Percentiles rank a stretch among this genome's conserved stretches.
phyloP scores from a whole-genome alignment of 495 filamentous ascomycete species.

The Penicillium pancosmium region DNA sequence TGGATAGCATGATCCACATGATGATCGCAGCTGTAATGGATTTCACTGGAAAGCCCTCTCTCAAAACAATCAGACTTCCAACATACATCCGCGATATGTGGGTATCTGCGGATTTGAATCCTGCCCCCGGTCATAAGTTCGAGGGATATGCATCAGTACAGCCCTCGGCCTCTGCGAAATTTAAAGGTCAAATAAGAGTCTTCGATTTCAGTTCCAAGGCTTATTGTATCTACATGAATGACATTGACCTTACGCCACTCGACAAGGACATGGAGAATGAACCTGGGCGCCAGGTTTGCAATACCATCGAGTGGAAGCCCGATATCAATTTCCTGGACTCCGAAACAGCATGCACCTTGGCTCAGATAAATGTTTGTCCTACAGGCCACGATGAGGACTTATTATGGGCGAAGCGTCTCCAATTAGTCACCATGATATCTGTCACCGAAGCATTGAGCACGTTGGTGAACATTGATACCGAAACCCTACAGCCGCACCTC shows the following conservation, averaged over 20 bases:
- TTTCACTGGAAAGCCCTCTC: constrained; percentile 19
- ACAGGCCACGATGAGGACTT: constrained; percentile 4
- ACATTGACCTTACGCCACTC: constrained; percentile 32
- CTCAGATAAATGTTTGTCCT: constrained; percentile 1
- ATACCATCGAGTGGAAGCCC: constrained; percentile 25
- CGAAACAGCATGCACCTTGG: constrained; percentile 9
- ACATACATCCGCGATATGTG: constrained; percentile 33
- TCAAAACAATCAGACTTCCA: constrained; percentile 27
- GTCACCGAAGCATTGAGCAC: constrained; percentile 27
- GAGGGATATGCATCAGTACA: constrained; percentile 24
- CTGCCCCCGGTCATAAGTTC: constrained; percentile 17
- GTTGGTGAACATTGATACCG: constrained; percentile 14
- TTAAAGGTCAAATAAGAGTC: constrained; percentile 28
- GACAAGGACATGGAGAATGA: constrained; percentile 17
- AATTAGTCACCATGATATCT: constrained; percentile 29
- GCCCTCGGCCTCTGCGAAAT: constrained; percentile 19
- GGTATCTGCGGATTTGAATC: constrained; percentile 29
- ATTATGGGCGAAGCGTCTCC: constrained; percentile 26
- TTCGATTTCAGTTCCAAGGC: constrained; percentile 15
- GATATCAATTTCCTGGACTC: constrained; percentile 27
- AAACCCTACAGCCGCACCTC: constrained; percentile 22
- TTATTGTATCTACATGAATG: constrained; percentile 24
- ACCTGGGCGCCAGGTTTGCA: constrained; percentile 24
- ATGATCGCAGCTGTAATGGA: constrained; percentile 30
- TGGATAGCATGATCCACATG: constrained; percentile 44